Conservation (phyloP, 2,329 filamentous ascomycete species). For the Epichloe baconii region DNA sequence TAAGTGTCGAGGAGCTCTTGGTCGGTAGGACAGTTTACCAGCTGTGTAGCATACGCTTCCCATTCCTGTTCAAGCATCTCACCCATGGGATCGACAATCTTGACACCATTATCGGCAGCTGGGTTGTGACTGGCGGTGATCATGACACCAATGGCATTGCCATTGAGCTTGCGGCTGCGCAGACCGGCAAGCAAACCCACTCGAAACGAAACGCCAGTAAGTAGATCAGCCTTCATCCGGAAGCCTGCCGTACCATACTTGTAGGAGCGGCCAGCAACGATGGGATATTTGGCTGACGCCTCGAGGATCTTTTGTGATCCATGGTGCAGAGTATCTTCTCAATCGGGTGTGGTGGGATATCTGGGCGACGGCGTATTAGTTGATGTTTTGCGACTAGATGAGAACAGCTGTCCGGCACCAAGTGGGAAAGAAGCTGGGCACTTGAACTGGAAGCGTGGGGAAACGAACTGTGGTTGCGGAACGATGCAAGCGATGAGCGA, state of each 20-base stretch:
- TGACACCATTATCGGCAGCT: slow-evolving; percentile 80
- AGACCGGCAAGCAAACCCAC: slow-evolving; percentile 82
- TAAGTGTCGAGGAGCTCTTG: slow-evolving; percentile 65
- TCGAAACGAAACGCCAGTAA: slow-evolving; percentile 85
- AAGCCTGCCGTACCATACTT: slow-evolving; percentile 57
- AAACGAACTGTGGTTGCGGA: not conserved
- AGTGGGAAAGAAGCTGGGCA: not conserved
- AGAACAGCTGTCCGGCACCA: not conserved
- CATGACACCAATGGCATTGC: slow-evolving; percentile 92
- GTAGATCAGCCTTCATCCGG: slow-evolving; percentile 61
- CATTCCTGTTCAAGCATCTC: slow-evolving; percentile 96
- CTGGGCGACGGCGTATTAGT: not conserved
- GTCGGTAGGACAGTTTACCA: slow-evolving; percentile 74
- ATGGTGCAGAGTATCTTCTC: slow-evolving; percentile 21
- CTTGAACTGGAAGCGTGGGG: not conserved
- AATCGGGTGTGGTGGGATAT: not conserved
- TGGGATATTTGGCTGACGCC: slow-evolving; percentile 50
- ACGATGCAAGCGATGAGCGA: not conserved
- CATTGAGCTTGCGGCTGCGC: slow-evolving; percentile 77
- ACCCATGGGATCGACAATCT: slow-evolving; percentile 93
- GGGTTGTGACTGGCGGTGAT: slow-evolving; percentile 91
- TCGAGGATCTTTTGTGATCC: slow-evolving; percentile 44
- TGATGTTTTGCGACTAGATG: not conserved
- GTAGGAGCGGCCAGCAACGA: slow-evolving; percentile 41
- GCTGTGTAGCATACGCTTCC: slow-evolving; percentile 76